phyloP scores from a whole-genome alignment of 2,329 filamentous ascomycete species.

The Zymoseptoria crescenta region DNA sequence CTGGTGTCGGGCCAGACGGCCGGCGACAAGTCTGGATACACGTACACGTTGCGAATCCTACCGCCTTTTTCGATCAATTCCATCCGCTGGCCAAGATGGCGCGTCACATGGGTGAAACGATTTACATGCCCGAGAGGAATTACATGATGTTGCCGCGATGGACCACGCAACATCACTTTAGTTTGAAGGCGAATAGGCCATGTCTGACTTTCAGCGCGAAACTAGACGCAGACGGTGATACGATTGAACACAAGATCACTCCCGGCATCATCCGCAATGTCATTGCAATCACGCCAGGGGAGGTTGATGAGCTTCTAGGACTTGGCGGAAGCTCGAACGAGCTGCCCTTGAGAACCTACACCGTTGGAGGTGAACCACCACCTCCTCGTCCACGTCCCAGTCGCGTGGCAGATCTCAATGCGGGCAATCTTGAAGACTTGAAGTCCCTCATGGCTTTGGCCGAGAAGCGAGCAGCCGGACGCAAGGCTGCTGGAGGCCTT shows the following conservation, averaged over 20 bases:
- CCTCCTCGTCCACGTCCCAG: slow-evolving; percentile 4
- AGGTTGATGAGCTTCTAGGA: slow-evolving; percentile 17
- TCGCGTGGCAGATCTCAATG: slow-evolving; percentile 19
- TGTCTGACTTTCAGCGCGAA: slow-evolving; percentile 54
- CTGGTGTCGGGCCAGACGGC: slow-evolving; percentile 21
- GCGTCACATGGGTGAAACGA: slow-evolving; percentile 48
- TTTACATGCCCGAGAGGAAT: slow-evolving; percentile 50
- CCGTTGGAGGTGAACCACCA: slow-evolving; percentile 30
- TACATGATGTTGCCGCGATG: slow-evolving; percentile 51
- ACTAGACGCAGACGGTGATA: slow-evolving; percentile 44
- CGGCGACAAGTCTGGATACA: slow-evolving; percentile 63
- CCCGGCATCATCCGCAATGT: slow-evolving; percentile 50
- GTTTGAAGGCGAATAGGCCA: slow-evolving; percentile 46
- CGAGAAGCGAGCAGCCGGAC: slow-evolving; percentile 24
- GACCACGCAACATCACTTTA: slow-evolving; percentile 45
- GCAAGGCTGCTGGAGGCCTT: slow-evolving; percentile 33
- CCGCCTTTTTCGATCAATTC: slow-evolving; percentile 56
- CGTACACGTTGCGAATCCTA: slow-evolving; percentile 70
- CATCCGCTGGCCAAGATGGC: slow-evolving; percentile 54
- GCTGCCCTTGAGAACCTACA: slow-evolving; percentile 15
- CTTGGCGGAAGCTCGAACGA: slow-evolving; percentile 3
- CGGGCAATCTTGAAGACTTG: slow-evolving; percentile 27
- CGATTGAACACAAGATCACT: slow-evolving; percentile 47
- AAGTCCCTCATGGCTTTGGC: slow-evolving; percentile 31
- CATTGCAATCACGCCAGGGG: slow-evolving; percentile 43